phyloP scores from a whole-genome alignment of 345 rosid genomes.

The Pistacia atlantica region DNA sequence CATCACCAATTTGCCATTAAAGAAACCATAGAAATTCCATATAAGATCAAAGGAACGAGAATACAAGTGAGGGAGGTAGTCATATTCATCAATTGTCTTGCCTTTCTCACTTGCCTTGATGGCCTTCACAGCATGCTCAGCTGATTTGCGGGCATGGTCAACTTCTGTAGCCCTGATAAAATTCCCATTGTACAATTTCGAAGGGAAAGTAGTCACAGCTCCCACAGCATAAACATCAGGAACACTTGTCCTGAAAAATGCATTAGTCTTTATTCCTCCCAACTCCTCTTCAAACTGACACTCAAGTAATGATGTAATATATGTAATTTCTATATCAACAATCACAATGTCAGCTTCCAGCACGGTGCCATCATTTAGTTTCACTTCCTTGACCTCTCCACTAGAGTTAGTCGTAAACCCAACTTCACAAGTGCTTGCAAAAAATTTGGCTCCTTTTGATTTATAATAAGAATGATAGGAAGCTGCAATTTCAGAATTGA shows the following conservation, averaged over 20 bases:
- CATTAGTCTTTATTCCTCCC: constrained; percentile 88
- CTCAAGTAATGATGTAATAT: constrained; percentile 74
- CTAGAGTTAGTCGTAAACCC: constrained; percentile 75
- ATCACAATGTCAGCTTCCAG: constrained; percentile 39
- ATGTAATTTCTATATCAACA: constrained; percentile 95
- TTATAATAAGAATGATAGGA: constrained; percentile 91
- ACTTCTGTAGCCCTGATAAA: constrained; percentile 93
- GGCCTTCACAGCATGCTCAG: no score
- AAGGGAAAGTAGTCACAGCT: background rate
- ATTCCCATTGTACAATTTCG: constrained; percentile 73
- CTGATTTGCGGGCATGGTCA: constrained; percentile 46
- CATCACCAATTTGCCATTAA: no score
- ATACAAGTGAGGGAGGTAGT: constrained; percentile 95
- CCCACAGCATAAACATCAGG: no score
- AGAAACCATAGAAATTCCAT: constrained; percentile 99
- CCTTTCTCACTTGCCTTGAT: constrained; percentile 31
- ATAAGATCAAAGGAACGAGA: constrained; percentile 91
- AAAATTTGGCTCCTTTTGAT: constrained; percentile 75
- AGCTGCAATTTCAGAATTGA: constrained; percentile 85
- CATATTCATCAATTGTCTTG: constrained; percentile 68
- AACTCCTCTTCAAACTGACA: constrained; percentile 91
- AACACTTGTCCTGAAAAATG: no score
- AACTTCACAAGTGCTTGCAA: constrained; percentile 93
- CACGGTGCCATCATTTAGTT: no score
- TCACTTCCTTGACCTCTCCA: constrained; percentile 47